phyloP scores from a whole-genome alignment of 2,329 filamentous ascomycete species.

The Botrytis tulipae region DNA sequence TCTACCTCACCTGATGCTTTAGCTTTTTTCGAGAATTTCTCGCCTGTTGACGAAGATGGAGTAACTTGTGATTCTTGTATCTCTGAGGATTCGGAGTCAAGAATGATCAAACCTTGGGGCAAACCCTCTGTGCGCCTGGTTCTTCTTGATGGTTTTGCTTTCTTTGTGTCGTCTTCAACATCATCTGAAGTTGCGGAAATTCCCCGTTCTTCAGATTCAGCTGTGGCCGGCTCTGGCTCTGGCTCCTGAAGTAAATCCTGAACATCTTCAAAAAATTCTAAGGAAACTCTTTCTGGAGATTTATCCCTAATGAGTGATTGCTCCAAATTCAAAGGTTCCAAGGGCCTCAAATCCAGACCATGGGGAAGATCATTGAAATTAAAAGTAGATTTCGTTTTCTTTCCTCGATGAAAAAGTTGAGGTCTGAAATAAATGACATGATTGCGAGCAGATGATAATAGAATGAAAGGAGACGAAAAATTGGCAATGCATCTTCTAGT shows the following conservation, averaged over 20 bases:
- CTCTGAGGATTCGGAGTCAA: not conserved
- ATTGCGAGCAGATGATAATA: not conserved
- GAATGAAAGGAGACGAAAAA: not conserved
- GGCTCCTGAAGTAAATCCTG: not conserved
- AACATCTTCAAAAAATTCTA: conserved; percentile 1
- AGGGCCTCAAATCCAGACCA: conserved; percentile 1
- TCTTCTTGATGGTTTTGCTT: not conserved
- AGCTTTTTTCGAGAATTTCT: not conserved
- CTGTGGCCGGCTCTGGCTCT: not conserved
- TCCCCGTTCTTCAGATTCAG: not conserved
- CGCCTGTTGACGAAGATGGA: not conserved
- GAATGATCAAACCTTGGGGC: conserved; percentile 19
- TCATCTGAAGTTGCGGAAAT: not conserved
- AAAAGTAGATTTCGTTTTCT: conserved; percentile 54
- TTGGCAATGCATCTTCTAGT: not conserved
- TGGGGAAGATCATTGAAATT: conserved; percentile 54
- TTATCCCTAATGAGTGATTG: not conserved
- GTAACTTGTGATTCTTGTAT: not conserved
- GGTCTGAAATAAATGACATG: not conserved
- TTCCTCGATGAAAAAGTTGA: conserved; percentile 43
- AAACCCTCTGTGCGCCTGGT: not conserved
- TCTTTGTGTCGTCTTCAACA: not conserved
- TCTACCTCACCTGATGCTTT: conserved; percentile 38
- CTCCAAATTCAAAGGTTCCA: conserved; percentile 39
- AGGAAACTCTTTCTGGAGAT: not conserved